Base-by-base conservation (phyloP, 2,329 filamentous ascomycete species). In the Ophiostoma australiae region DNA sequence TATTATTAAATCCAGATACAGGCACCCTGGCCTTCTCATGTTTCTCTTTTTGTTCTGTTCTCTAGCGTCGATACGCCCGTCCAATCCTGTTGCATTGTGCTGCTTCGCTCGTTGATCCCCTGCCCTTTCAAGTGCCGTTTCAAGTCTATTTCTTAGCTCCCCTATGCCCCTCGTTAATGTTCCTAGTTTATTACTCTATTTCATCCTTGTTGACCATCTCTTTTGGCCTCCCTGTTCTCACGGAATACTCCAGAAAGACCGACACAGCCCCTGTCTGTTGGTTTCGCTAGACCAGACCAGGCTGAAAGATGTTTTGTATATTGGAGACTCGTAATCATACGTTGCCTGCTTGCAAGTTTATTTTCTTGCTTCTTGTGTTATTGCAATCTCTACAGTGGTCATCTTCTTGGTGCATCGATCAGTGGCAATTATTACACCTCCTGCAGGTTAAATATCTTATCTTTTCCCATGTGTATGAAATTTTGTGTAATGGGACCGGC, bases 181-280 rank as follows among this genome's bases (percentile, higher is more conserved):
- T 48, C 15, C 44, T 48, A 48, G 17, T 48, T 48, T 48, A 48
- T 48, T 48, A 48, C 44, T 48, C 44, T 48, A n/a, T 48, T 48
- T 20, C 17, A 11, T 39, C 6, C 44, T n/a, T 48, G 20, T 7
- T n/a, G 4, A 7, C 5, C 44, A 20, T n/a, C 17, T 17, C 44
- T 48, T 15, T 20, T 4, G 13, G 15, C 35, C 35, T 5, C 20
- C n/a, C n/a, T n/a, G n/a, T n/a, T n/a, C n/a, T 61, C 0, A 33
- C 55, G 55, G 55, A 61, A 33, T 31, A 15, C 58, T 66, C 35
- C 63, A 39, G 63, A 65, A 63, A 65, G 61, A 65, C 39, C 61
- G 33, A 37, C 61, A 37, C 31, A 65, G 33, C 33, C 61, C 61
- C 61, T 37, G 58, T 63, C 58, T 35, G 33, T 37, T 65, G 20